Conservation (phyloP, 164 flowering plant genomes). For the Cinnamomum chago region DNA sequence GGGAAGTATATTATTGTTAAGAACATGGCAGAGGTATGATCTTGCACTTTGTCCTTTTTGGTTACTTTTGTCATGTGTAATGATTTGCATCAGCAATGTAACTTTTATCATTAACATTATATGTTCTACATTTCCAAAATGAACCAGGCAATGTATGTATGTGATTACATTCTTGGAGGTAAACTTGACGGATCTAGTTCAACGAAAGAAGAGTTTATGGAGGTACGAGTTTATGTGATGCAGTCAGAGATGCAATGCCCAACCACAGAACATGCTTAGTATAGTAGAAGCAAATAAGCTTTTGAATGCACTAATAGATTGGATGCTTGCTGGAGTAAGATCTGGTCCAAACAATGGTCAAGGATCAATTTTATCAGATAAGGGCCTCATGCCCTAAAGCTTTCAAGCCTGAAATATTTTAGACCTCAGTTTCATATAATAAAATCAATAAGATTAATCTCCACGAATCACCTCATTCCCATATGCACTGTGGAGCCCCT, state of each 20-base stretch:
- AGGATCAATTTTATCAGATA: too few species aligned
- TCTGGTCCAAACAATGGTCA: too few species aligned
- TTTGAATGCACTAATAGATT: too few species aligned
- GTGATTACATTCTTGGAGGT: conserved; percentile 93
- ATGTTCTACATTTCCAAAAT: conserved; percentile 2
- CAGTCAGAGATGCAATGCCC: background rate
- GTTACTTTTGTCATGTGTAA: background rate
- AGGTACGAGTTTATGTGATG: conserved; percentile 34
- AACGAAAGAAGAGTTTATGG: conserved; percentile 73
- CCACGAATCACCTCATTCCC: too few species aligned
- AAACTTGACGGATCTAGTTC: conserved; percentile 95
- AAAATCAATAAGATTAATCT: too few species aligned
- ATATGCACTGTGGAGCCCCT: too few species aligned
- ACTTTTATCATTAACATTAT: background rate
- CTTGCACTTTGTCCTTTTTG: background rate
- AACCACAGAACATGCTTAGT: too few species aligned
- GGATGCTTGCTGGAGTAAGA: too few species aligned
- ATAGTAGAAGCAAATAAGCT: too few species aligned
- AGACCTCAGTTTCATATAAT: too few species aligned
- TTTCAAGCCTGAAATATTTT: too few species aligned
- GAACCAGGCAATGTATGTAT: conserved; percentile 79
- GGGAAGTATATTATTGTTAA: conserved; percentile 84
- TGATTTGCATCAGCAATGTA: background rate
- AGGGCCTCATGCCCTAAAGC: too few species aligned
- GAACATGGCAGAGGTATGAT: conserved; percentile 76